Conservation (phyloP, 23 red algal genomes). For the Agarophyton chilense region DNA sequence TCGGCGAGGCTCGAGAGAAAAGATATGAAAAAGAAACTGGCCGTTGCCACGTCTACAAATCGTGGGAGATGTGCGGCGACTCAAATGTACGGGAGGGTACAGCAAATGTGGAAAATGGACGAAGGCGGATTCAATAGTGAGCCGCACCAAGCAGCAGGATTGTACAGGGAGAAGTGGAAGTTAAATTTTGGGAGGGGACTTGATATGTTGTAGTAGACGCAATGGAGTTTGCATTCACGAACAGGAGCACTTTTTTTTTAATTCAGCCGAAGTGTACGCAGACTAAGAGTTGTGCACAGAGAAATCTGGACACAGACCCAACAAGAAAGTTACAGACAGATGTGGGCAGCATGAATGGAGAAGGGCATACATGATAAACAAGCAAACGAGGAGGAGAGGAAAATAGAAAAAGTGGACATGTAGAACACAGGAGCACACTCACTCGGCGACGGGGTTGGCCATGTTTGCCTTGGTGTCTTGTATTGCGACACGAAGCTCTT, state of each 20-base stretch:
- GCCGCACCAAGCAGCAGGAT: too few relatives aligned
- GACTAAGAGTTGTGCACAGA: not conserved
- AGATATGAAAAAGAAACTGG: too few relatives aligned
- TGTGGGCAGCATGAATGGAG: not conserved
- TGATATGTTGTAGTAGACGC: too few relatives aligned
- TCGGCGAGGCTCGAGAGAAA: too few relatives aligned
- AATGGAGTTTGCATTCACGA: too few relatives aligned
- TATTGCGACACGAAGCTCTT: slow-evolving; percentile 86
- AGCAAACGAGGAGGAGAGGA: not conserved
- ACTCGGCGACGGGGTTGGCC: slow-evolving; percentile 46
- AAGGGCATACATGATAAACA: not conserved
- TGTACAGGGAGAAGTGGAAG: too few relatives aligned
- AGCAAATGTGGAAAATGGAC: too few relatives aligned
- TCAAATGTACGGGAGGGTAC: too few relatives aligned
- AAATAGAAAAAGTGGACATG: not conserved
- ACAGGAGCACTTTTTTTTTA: slow-evolving; percentile 10
- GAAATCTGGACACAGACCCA: not conserved
- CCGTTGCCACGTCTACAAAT: too few relatives aligned
- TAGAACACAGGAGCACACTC: not conserved
- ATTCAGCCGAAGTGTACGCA: not conserved
- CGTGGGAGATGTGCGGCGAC: too few relatives aligned
- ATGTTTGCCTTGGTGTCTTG: slow-evolving; percentile 81
- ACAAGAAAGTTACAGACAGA: not conserved
- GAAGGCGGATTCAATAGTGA: too few relatives aligned
- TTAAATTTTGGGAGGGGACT: too few relatives aligned